Percentiles rank a stretch among this genome's conserved stretches.
phyloP scores from a whole-genome alignment of 176 grass and related monocot species.

The Cenchrus purpureus region DNA sequence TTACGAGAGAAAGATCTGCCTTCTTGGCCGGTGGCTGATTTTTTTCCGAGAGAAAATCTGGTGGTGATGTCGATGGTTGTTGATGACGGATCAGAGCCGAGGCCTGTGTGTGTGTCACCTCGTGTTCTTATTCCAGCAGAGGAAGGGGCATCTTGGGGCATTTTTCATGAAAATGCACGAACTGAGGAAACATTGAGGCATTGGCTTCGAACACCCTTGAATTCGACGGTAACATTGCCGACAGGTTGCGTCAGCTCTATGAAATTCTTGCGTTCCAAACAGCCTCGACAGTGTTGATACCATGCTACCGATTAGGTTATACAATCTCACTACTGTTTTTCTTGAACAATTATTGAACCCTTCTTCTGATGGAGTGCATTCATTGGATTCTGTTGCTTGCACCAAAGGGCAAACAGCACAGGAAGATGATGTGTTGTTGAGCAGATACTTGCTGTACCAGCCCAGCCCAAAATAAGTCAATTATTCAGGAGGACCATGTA shows the following conservation, averaged over 20 bases:
- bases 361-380: background rate
- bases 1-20: too few species aligned
- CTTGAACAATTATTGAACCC: background rate
- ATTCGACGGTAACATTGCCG: background rate
- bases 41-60: too few species aligned
- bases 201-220: too few species aligned
- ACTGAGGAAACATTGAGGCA: background rate
- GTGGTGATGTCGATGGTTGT: background rate
- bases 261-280: background rate
- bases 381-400: background rate
- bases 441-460: background rate
- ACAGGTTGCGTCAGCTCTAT: background rate
- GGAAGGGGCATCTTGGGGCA: background rate
- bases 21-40: too few species aligned
- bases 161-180: background rate
- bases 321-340: background rate
- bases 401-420: background rate
- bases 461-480: constrained; percentile 3
- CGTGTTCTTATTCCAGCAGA: background rate
- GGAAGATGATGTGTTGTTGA: background rate
- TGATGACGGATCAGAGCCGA: background rate
- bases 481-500: constrained; percentile 26
- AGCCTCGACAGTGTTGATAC: background rate
- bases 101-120: background rate
- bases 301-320: background rate